Base-by-base conservation (phyloP, 2,329 filamentous ascomycete genomes). In the Calonectria hawksworthii region DNA sequence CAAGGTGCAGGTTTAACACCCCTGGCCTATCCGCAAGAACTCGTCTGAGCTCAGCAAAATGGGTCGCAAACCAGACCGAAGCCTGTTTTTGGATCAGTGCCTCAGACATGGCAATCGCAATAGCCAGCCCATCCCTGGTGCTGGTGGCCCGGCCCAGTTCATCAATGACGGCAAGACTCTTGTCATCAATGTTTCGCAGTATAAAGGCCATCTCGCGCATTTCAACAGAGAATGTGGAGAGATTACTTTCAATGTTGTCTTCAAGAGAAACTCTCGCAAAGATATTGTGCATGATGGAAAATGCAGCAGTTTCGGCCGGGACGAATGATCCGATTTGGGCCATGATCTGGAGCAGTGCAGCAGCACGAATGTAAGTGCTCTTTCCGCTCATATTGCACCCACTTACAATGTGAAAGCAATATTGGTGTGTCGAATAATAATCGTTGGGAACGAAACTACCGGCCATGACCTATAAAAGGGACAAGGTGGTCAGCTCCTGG, bases 321-420 rank as follows among this genome's bases (percentile, higher is more conserved):
- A 99, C 94, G 83, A 98, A 99, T 79, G 92, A 94, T 4, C 96
- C 96, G 67, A 98, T 93, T 81, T 99, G 97, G 0, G 95, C 95
- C 96, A 99, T 98, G 73, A 99, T 92, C 56, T 94, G 92, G 82
- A 98, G 92, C 38, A 99, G 87, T 0, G 96, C 95, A 30, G 98
- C 89, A 2, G 94, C 93, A 65, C 95, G 92, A 76, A 99, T 98
- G 81, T 98, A 99, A 0, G 96, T 99, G 77, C 94, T 98, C 84
- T 99, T 99, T 0, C 96, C 97, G 79, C 95, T 98, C 97, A 99
- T 99, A 80, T 99, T 99, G 83, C 95, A 98, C 4, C 97, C 96
- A 0, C 96, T 99, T 76, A 99, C 93, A 75, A 99, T 94, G 78
- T 99, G 96, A 80, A 98, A 98, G 1, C 96, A 92, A 44, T 93